These are phyloP conservation scores for Hippophae rhamnoides DNA, from an alignment of 306 rosid species.

Conservation along the genomic window DNA sequence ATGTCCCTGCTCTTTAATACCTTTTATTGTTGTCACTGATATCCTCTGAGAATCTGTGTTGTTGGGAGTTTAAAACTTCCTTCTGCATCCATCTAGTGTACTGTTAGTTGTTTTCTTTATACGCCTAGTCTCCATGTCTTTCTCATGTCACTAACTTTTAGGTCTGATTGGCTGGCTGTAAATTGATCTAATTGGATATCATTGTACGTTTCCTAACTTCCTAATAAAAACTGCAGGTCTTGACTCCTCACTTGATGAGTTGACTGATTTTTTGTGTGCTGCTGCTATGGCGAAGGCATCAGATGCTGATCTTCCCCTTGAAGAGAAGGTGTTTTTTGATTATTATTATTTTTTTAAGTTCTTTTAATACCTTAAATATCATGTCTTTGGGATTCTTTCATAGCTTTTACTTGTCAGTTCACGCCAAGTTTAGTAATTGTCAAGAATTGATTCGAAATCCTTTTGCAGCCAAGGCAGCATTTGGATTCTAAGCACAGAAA, in stretches of 20 bases:
- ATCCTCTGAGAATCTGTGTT: too few species aligned
- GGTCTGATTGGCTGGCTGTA: too few species aligned
- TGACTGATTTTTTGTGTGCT: slow-evolving; percentile 61
- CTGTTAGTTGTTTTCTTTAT: too few species aligned
- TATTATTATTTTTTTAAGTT: too few species aligned
- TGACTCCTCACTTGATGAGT: slow-evolving; percentile 43
- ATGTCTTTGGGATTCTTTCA: neutral
- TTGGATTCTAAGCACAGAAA: slow-evolving; percentile 26
- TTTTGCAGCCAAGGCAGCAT: slow-evolving; percentile 39
- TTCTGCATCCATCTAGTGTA: too few species aligned
- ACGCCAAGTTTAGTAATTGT: neutral
- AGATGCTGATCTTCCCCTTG: slow-evolving; percentile 44
- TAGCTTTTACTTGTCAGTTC: too few species aligned
- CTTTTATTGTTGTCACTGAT: neutral
- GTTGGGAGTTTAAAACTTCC: too few species aligned
- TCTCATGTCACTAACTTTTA: too few species aligned
- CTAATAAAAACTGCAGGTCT: slow-evolving; percentile 37
- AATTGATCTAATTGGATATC: neutral
- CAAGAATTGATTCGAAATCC: neutral
- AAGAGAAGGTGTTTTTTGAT: slow-evolving; percentile 20
- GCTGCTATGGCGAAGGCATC: slow-evolving; percentile 53
- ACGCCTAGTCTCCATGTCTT: too few species aligned
- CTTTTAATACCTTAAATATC: slow-evolving; percentile 21
- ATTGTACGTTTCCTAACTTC: slow-evolving; percentile 1
- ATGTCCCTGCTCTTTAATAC: neutral